Conservation (phyloP, 1,139 yeast species). For the Debaryomycetaceae sp. region DNA sequence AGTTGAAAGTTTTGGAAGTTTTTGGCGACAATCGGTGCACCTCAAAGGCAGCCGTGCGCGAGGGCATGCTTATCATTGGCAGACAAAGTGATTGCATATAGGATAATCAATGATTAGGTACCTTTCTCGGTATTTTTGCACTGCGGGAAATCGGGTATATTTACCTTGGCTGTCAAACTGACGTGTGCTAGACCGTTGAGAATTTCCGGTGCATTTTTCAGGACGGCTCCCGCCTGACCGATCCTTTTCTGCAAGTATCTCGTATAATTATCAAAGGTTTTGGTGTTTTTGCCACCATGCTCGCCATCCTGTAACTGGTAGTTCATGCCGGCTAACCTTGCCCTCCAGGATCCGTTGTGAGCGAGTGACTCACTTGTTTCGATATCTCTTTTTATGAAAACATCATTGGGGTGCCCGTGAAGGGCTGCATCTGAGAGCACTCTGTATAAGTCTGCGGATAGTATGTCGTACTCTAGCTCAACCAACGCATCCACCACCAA, state of each 20-base stretch:
- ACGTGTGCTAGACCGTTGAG: conserved; percentile 41
- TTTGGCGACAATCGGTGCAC: conserved; percentile 76
- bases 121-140: conserved; percentile 60
- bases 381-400: conserved; percentile 21
- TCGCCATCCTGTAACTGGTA: conserved; percentile 15
- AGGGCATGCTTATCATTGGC: conserved; percentile 65
- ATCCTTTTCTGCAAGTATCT: no score
- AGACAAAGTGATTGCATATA: conserved; percentile 63
- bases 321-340: conserved; percentile 21
- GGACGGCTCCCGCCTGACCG: conserved; percentile 57
- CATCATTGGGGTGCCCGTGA: conserved; percentile 16
- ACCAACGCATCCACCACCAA: conserved; percentile 37
- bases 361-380: conserved; percentile 25
- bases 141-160: conserved; percentile 46
- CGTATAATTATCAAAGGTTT: conserved; percentile 25
- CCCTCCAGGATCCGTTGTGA: conserved; percentile 22
- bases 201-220: conserved; percentile 52
- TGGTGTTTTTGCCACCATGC: conserved; percentile 9
- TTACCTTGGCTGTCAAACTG: conserved; percentile 14
- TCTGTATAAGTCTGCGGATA: conserved; percentile 22
- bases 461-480: conserved; percentile 18
- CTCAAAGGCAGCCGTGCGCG: conserved; percentile 44
- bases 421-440: conserved; percentile 6
- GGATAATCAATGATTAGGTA: conserved; percentile 19
- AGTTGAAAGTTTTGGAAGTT: conserved; percentile 63